phyloP scores from a whole-genome alignment of 2,329 filamentous ascomycete genomes.

The Aspergillus sp. region DNA sequence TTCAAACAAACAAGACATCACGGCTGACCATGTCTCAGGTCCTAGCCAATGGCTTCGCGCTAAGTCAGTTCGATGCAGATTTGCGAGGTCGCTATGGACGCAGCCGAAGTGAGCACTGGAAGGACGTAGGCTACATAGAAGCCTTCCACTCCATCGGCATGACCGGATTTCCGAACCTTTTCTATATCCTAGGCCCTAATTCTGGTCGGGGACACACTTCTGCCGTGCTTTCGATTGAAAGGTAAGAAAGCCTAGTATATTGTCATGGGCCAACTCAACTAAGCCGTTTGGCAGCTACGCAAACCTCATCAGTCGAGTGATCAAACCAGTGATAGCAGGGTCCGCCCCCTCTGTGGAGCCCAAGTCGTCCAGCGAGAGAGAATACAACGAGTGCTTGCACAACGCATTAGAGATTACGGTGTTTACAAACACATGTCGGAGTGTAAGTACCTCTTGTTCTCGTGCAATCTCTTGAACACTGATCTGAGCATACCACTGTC shows the following conservation, averaged over 20 bases:
- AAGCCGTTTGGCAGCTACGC: constrained; percentile 6
- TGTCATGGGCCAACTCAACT: background rate
- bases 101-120: constrained; percentile 15
- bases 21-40: background rate
- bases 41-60: constrained; percentile 18
- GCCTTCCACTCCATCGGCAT: constrained; percentile 20
- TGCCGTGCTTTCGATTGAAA: constrained; percentile 14
- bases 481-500: background rate
- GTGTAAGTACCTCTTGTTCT: constrained; percentile 6
- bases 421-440: constrained; percentile 9
- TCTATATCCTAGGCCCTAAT: constrained; percentile 20
- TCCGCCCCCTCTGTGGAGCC: constrained; percentile 12
- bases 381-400: constrained; percentile 9
- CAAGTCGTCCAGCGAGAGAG: constrained; percentile 10
- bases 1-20: background rate
- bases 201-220: constrained; percentile 15
- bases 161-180: constrained; percentile 22
- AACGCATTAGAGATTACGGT: constrained; percentile 10
- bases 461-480: too few relatives aligned
- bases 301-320: constrained; percentile 10
- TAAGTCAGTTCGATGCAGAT: constrained; percentile 16
- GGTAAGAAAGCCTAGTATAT: background rate
- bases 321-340: constrained; percentile 10
- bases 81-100: constrained; percentile 16
- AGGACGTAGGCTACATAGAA: constrained; percentile 11